These are phyloP conservation scores for Beauveria australis DNA, from an alignment of 2,329 filamentous ascomycete genomes.

Conservation along the genomic window DNA sequence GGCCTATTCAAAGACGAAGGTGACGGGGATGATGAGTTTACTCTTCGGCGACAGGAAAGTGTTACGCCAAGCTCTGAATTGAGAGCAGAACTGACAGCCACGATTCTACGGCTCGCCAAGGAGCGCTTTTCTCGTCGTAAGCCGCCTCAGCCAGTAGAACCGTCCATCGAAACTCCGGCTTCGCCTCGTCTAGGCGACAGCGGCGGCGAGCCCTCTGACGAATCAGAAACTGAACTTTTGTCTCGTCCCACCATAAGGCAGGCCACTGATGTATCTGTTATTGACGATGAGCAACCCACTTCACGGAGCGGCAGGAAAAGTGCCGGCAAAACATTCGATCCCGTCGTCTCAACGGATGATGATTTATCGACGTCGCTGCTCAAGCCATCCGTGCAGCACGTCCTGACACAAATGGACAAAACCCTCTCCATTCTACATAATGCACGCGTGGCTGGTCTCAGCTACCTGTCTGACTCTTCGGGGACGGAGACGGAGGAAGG, in stretches of 20 bases:
- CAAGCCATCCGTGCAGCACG: constrained; percentile 59
- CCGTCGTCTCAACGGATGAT: constrained; percentile 62
- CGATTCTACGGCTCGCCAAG: constrained; percentile 59
- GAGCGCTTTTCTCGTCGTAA: constrained; percentile 43
- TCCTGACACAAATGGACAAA: constrained; percentile 60
- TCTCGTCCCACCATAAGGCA: not conserved
- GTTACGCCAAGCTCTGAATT: constrained; percentile 51
- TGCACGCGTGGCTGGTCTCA: constrained; percentile 43
- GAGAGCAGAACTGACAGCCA: constrained; percentile 61
- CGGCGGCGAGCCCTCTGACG: not conserved
- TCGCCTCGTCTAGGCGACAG: constrained; percentile 7
- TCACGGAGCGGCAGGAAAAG: not conserved
- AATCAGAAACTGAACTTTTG: not conserved
- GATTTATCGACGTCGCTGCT: constrained; percentile 57
- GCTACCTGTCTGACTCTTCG: constrained; percentile 29
- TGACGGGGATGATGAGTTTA: constrained; percentile 44
- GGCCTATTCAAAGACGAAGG: constrained; percentile 38
- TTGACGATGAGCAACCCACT: not conserved
- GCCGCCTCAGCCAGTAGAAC: not conserved
- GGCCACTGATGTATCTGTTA: not conserved
- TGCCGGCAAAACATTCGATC: constrained; percentile 27
- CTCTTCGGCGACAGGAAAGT: constrained; percentile 35
- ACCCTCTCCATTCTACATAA: constrained; percentile 65
- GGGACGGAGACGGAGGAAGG: constrained; percentile 25
- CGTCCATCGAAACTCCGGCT: constrained; percentile 16